Percentiles rank a stretch among this genome's conserved stretches.
Conservation (phyloP, 208 protist genomes). For the Crithidia fasciculata region DNA sequence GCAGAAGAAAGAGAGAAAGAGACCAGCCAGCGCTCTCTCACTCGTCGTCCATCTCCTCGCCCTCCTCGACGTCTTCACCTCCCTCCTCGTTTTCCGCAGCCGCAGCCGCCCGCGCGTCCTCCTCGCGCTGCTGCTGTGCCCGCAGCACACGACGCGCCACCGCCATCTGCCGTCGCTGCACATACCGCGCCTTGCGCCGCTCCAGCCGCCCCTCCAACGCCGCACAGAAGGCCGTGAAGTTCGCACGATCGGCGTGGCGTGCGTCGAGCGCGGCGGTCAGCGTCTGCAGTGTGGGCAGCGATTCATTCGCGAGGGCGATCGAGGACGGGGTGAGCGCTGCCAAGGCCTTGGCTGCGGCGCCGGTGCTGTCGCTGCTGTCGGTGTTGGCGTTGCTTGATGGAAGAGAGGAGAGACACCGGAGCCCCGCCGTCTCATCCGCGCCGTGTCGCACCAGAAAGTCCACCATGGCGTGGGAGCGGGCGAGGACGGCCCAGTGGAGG, state of each 20-base stretch:
- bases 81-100: constrained; percentile 17
- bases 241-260: constrained; percentile 2
- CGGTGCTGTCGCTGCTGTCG: constrained; percentile 4
- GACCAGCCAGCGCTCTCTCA: neutral
- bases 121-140: constrained; percentile 33
- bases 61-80: neutral
- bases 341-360: constrained; percentile 1
- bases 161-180: constrained; percentile 39
- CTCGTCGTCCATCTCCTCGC: neutral
- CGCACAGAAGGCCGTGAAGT: constrained; percentile 19
- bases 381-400: neutral
- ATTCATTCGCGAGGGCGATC: constrained; percentile 61
- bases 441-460: constrained; percentile 64
- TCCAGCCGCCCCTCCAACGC: constrained; percentile 46
- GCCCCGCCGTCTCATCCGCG: constrained; percentile 36
- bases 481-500: constrained; percentile 84
- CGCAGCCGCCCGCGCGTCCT: constrained; percentile 25
- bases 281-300: constrained; percentile 41
- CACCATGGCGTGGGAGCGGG: constrained; percentile 57
- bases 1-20: neutral
- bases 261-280: constrained; percentile 38
- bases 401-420: neutral
- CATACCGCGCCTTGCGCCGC: constrained; percentile 48
- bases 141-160: constrained; percentile 41
- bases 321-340: constrained; percentile 31